Conservation (phyloP, 176 grass and related monocot genomes). For the Oryza punctata region DNA sequence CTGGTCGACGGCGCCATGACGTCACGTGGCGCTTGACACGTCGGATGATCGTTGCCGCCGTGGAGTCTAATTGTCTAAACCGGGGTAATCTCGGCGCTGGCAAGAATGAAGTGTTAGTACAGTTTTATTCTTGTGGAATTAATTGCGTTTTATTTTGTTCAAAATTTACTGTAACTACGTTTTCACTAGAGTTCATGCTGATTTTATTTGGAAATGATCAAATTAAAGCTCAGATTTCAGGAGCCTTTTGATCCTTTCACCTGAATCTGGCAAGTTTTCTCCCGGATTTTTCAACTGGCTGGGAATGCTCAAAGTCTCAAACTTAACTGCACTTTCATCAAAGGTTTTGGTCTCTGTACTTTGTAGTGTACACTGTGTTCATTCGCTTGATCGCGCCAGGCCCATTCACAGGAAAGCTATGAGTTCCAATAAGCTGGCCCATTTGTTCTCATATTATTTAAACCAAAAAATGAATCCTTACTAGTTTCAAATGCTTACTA, state of each 20-base stretch:
- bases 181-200: background rate
- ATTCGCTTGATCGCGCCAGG: background rate
- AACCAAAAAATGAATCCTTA: too few relatives aligned
- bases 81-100: background rate
- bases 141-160: background rate
- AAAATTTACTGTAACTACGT: background rate
- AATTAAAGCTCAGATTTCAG: background rate
- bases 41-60: background rate
- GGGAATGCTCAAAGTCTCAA: background rate
- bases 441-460: background rate
- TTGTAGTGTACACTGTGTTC: background rate
- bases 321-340: background rate
- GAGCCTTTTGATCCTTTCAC: background rate
- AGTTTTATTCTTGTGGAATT: background rate
- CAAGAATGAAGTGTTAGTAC: background rate
- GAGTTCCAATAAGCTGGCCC: background rate
- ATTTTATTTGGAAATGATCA: background rate
- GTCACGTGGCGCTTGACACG: background rate
- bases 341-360: too few relatives aligned
- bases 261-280: background rate
- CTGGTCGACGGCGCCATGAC: background rate
- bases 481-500: background rate
- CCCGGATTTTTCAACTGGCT: background rate
- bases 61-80: conserved; percentile 23
- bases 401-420: background rate